Evolutionary conservation across 2,329 filamentous ascomycete genomes (phyloP), one percentile per base, ranked within the genome.

Genomic region (Sarocladium kiliense): DNA sequence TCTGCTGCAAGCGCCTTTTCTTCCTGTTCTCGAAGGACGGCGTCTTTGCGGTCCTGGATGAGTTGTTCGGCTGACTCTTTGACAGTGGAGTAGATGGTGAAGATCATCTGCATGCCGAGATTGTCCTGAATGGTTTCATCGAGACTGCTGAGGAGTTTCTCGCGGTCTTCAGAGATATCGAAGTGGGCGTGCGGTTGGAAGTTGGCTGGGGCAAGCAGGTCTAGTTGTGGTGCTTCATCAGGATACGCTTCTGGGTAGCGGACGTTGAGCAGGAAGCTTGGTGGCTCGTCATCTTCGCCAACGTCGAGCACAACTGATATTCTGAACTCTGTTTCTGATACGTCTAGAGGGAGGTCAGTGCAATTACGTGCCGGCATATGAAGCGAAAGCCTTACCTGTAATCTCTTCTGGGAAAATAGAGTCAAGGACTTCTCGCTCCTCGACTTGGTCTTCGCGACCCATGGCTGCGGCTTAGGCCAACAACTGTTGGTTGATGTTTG

Each of bases 361-460:
- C 47, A 2, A 10, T 12, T 7, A 3, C 12, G 14, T 45, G 9
- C 18, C 34, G 27, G 23, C 56, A 61, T n/a, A 60, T 39, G 53
- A 27, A 32, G 39, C 47, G 32, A 11, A 34, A 21, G 45, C 60
- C 71, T 49, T 66, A 93, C 91, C 88, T 81, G 87, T 93, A 63
- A 99, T 96, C 75, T 99, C 94, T 58, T 99, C 93, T 1, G 94
- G 91, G 64, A 97, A 99, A 67, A 99, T 99, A 58, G 93, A 97
- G 68, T 96, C 91, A 68, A 99, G 90, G 64, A 99, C 93, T 73
- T 99, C 94, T 59, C 92, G 87, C 80, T 99, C 94, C 75, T 99
- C 94, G 61, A 86, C 76, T 72, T 99, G 94, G 58, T 99, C 94
- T 78, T 97, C 93, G 69, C 75, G 80, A 51, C 84, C 84, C 84